Evolutionary conservation across 805 yeast genomes (phyloP), one percentile per base, ranked within the genome.

Genomic region (Wickerhamomyces tratensis): DNA sequence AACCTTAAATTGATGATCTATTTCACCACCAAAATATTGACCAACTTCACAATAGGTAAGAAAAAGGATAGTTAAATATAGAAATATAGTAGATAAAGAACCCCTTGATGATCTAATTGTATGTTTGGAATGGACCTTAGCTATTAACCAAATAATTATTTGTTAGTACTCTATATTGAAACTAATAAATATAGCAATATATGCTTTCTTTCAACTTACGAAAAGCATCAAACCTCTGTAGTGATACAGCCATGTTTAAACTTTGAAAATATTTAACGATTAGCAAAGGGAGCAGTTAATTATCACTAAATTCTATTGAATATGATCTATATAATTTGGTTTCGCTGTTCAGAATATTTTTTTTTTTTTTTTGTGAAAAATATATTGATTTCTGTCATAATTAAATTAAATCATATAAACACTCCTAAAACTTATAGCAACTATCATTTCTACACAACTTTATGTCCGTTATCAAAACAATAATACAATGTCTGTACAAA

Each of bases 21-120:
- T 73, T 43, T 72, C 72, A 3, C 97, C 97, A 42, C 93, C 95
- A 43, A 89, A 67, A 57, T 72, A 86, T 12, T 84, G 82, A 7
- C 97, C 95, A 29, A 88, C 63, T 57, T 89, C 94, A 12, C 86
- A 76, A 86, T 94, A 91, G 6, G 86, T 61, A 34, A 89, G 66
- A 54, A 87, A 76, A 13, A 86, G 53, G 14, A 84, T 73, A 44
- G 74, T 69, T 26, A 82, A 49, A n/a, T 73, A 68, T 13, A 88
- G 78, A 39, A 82, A 37, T 5, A 86, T 50, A 0, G 95, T 80
- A 13, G 88, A 76, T 14, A 76, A 57, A 5, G 93, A 89, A 33
- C 96, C 96, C 47, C 93, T 70, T 29, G 74, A 64, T 1, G 95
- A 82, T 49, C 86, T 68, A 39, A 83, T 82, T 38, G 81, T 72